These are phyloP conservation scores for Amauroascus niger DNA, from an alignment of 2,329 filamentous ascomycete species.

Conservation along the genomic window DNA sequence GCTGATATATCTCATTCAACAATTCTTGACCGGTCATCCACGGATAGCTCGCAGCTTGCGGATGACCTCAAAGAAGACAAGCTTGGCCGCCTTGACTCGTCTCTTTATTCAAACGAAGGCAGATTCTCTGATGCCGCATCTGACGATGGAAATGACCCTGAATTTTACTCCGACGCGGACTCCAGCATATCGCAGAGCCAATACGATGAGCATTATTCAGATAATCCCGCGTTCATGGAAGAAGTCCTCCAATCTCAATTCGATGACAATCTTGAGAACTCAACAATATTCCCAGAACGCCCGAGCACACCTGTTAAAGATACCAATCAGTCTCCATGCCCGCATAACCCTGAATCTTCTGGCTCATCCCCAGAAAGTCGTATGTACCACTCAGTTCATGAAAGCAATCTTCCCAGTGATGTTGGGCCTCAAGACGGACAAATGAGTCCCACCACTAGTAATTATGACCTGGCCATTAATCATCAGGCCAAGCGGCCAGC, in stretches of 20 bases:
- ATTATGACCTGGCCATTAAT: neutral
- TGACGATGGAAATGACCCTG: slow-evolving; percentile 26
- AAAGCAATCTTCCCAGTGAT: neutral
- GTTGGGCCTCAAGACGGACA: neutral
- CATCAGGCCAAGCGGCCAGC: neutral
- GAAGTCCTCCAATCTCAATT: slow-evolving; percentile 31
- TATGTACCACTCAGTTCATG: slow-evolving; percentile 10
- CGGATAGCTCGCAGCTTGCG: slow-evolving; percentile 13
- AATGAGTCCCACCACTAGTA: neutral
- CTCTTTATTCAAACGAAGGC: slow-evolving; percentile 30
- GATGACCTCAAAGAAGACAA: slow-evolving; percentile 3
- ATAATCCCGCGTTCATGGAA: slow-evolving; percentile 33
- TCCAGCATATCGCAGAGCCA: slow-evolving; percentile 21
- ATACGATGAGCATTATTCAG: slow-evolving; percentile 26
- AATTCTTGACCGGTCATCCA: slow-evolving; percentile 26
- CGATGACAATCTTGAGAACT: slow-evolving; percentile 26
- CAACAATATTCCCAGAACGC: slow-evolving; percentile 15
- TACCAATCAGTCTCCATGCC: slow-evolving; percentile 14
- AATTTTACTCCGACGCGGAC: slow-evolving; percentile 23
- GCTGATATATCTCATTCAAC: slow-evolving; percentile 32
- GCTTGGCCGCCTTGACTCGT: slow-evolving; percentile 23
- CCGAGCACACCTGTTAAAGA: neutral
- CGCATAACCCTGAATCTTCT: slow-evolving; percentile 15
- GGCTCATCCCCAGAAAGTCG: slow-evolving; percentile 11
- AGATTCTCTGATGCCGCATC: slow-evolving; percentile 37